Evolutionary conservation across 2,329 filamentous ascomycete genomes (phyloP).

Genomic region (Zarea fungicola): DNA sequence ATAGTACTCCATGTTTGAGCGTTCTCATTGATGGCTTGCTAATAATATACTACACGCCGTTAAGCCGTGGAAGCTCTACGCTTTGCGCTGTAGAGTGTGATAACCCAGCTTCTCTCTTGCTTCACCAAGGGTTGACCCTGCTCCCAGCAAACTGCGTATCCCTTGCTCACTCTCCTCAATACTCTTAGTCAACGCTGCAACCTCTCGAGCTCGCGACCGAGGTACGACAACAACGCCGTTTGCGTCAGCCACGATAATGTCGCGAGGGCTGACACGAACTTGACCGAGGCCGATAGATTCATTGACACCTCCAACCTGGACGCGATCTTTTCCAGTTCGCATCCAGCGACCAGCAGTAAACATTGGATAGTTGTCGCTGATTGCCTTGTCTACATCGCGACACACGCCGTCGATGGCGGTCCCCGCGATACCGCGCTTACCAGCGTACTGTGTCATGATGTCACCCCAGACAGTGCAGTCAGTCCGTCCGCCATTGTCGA

Average conservation of each 20-base stretch:
- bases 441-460: conserved; percentile 31
- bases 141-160: conserved; percentile 14
- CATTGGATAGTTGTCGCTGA: conserved; percentile 24
- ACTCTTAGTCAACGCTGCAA: conserved; percentile 13
- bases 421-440: conserved; percentile 25
- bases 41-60: no score
- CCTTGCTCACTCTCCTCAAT: conserved; percentile 17
- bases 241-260: conserved; percentile 27
- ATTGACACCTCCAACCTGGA: conserved; percentile 26
- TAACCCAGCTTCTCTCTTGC: conserved; percentile 17
- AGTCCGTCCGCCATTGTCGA: conserved; percentile 28
- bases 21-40: no score
- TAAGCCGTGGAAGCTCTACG: no score
- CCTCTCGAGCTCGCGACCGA: conserved; percentile 16
- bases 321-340: conserved; percentile 28
- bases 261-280: conserved; percentile 23
- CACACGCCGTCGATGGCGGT: conserved; percentile 29
- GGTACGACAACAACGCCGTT: conserved; percentile 21
- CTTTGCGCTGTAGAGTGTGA: conserved; percentile 17
- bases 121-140: conserved; percentile 14
- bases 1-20: no score
- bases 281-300: conserved; percentile 24
- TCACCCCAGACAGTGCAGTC: conserved; percentile 32
- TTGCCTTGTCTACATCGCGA: conserved; percentile 26
- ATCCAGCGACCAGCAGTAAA: conserved; percentile 29